Evolutionary conservation across 805 yeast species (phyloP).

Genomic region (Zygosaccharomyces siamensis): DNA sequence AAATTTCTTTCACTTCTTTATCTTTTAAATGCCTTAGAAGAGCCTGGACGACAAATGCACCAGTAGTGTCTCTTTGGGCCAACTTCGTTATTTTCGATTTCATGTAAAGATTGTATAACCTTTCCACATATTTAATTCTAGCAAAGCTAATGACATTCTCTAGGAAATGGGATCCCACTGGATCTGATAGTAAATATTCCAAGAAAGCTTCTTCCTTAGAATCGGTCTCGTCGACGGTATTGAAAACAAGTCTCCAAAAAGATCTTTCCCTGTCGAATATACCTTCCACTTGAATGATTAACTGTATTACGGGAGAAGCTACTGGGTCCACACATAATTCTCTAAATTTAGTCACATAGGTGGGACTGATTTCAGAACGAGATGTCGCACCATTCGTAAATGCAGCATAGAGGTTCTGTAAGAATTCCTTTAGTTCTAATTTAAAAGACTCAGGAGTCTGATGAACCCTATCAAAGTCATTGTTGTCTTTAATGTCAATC

Average conservation of each 20-base stretch:
- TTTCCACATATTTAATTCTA: conserved; percentile 62
- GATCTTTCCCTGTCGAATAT: conserved; percentile 68
- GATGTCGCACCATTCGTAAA: conserved; percentile 29
- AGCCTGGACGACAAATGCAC: conserved; percentile 72
- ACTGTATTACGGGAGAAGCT: conserved; percentile 84
- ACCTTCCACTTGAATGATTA: conserved; percentile 75
- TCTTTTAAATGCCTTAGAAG: conserved; percentile 60
- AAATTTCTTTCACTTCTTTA: conserved; percentile 55
- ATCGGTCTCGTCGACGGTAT: conserved; percentile 47
- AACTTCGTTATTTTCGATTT: conserved; percentile 65
- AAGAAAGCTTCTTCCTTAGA: conserved; percentile 71
- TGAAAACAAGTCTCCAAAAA: conserved; percentile 62
- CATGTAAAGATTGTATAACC: conserved; percentile 69
- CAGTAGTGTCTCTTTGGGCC: conserved; percentile 78
- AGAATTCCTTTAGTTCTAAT: conserved; percentile 48
- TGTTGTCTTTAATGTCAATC: conserved; percentile 80
- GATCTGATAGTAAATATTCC: conserved; percentile 75
- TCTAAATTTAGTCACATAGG: conserved; percentile 50
- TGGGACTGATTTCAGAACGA: conserved; percentile 27
- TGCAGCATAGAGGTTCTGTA: conserved; percentile 39
- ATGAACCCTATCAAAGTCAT: conserved; percentile 60
- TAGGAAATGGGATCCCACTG: conserved; percentile 91
- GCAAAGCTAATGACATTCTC: conserved; percentile 64
- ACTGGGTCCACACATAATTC: conserved; percentile 71
- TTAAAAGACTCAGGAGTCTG: conserved; percentile 70